Base-by-base conservation (phyloP, 495 filamentous ascomycete species). In the Margaritispora aquatica region DNA sequence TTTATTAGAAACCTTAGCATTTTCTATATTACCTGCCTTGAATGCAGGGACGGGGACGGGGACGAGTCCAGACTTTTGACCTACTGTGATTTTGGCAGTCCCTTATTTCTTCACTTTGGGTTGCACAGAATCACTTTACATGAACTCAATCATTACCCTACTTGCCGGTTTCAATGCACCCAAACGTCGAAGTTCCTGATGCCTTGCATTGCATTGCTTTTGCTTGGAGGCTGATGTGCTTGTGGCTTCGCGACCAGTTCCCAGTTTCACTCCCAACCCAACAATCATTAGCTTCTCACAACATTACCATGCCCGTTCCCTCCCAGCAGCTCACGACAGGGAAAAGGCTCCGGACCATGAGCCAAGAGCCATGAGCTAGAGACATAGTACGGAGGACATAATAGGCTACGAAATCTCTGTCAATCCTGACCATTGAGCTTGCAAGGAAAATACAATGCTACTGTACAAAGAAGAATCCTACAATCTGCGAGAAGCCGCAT, bases 401-500 rank as follows among this genome's bases (percentile, higher is more conserved):
- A n/a, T 44, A 17, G 10, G 38, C 38, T 44, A 17, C 38, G 38
- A 3, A 7, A 44, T 44, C 17, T 8, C 7, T 9, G 17, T 44
- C 38, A 9, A 44, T 44, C 19, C 3, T 17, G 38, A 2, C 3
- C 19, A 17, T 10, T 44, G 38, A 8, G 11, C 17, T 44, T 17
- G 4, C 21, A 24, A 24, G 8, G 47, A 50, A n/a, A 58, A 26
- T 47, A 58, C 27, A 51, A 27, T 58, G 47, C n/a, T n/a, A n/a
- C n/a, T n/a, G n/a, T n/a, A n/a, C n/a, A n/a, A n/a, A n/a, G n/a
- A n/a, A n/a, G n/a, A n/a, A n/a, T n/a, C n/a, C n/a, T n/a, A n/a
- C n/a, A n/a, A n/a, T n/a, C n/a, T 62, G 63, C 59, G 56, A 48
- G 59, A 54, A 62, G 44, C 60, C 60, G 63, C 41, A 29, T 29